Evolutionary conservation across 768 basidiomycete species (phyloP), one percentile per base, ranked within the genome.

Genomic region (Naganishia friedmannii): DNA sequence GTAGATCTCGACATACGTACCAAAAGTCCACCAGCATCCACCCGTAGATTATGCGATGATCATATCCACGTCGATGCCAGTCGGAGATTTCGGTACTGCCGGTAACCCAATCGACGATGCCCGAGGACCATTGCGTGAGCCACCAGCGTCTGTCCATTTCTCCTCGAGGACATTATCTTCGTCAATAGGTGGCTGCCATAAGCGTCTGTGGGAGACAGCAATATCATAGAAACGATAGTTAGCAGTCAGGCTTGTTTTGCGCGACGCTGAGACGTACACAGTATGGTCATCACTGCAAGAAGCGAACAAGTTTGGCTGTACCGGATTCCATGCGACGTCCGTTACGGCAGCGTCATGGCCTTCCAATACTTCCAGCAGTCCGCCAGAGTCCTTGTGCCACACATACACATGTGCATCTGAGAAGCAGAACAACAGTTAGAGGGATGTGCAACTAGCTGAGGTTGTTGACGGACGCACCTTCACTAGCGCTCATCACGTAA

Each of bases 271-370:
- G 28, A 78, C 78, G 74, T 66, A 80, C 79, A 99, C 88, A 21
- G 90, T 91, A 67, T 84, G 83, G 82, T 99, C 95, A 79, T 99
- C 95, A 53, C 92, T 92, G 80, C 93, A 96, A 53, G 91, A 93
- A 37, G 96, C 96, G 82, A 98, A 97, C 88, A 97, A 90, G 69
- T 88, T 87, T 74, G 88, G 86, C 77, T 92, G 90, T 60, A 85
- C 84, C 23, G 92, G 93, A 80, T 96, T 94, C 96, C 96, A 99
- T 42, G 93, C 90, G 19, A 98, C 94, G 17, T 90, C 89, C 79
- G 97, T 99, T 72, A 99, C 94, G 72, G 89, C 90, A 69, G 83
- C 83, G n/a, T 87, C 88, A 75, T 98, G 95, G 0, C 96, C 96
- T 3, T 86, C 80, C 2, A 99, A 85, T n/a, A 88, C 85, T 79